Conservation (phyloP, 345 rosid genomes). For the Punica granatum region DNA sequence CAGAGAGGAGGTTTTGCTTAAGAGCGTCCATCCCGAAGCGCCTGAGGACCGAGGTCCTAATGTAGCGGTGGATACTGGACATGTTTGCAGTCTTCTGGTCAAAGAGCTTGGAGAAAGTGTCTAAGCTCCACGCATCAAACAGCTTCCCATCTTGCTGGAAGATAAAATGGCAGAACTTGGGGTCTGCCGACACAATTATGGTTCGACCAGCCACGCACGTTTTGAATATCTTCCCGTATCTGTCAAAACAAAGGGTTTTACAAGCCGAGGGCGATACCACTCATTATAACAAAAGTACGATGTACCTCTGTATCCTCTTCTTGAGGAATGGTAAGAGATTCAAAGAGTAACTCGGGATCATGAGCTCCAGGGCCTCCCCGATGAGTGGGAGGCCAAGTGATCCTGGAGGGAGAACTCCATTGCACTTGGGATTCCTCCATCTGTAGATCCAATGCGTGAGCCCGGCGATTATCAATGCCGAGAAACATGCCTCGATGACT, state of each 20-base stretch:
- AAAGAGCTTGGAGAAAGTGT: constrained; percentile 15
- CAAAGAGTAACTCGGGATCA: constrained; percentile 18
- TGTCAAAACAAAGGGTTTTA: background rate
- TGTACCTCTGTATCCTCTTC: constrained; percentile 16
- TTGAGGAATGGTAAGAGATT: constrained; percentile 25
- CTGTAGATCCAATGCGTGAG: constrained; percentile 9
- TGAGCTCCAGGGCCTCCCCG: constrained; percentile 28
- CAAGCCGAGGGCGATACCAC: background rate
- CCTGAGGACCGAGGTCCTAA: constrained; percentile 6
- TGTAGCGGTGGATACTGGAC: constrained; percentile 10
- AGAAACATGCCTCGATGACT: background rate
- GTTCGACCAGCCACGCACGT: constrained; percentile 14
- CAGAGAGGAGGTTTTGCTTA: constrained; percentile 12
- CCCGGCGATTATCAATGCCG: constrained; percentile 7
- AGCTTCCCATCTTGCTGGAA: constrained; percentile 11
- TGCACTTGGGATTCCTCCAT: constrained; percentile 24
- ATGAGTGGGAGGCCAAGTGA: constrained; percentile 27
- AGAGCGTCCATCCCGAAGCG: constrained; percentile 18
- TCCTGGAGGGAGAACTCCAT: constrained; percentile 27
- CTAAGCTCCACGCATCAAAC: constrained; percentile 18
- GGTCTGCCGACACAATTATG: constrained; percentile 19
- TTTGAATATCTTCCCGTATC: constrained; percentile 18
- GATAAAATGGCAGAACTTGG: constrained; percentile 17
- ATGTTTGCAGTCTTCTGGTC: constrained; percentile 7
- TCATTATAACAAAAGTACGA: background rate